These are phyloP conservation scores for Phaffia rhodozyma DNA, from an alignment of 1,284 basidiomycete species.

Conservation along the genomic window DNA sequence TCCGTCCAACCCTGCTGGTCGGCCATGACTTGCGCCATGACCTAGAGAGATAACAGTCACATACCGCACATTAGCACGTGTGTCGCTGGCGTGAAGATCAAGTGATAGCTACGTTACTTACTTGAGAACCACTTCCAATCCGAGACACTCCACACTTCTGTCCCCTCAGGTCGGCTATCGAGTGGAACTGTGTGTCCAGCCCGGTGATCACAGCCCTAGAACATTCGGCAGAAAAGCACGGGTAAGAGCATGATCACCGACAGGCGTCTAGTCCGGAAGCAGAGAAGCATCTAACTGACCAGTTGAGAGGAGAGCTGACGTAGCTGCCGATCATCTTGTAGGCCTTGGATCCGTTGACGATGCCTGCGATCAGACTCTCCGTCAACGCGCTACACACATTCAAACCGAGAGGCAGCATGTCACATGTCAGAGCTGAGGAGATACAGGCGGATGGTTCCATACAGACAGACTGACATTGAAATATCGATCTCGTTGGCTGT, in stretches of 20 bases:
- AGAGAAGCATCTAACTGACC: conserved; percentile 39
- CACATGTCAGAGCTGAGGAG: background rate
- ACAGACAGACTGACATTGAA: conserved; percentile 50
- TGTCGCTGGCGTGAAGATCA: background rate
- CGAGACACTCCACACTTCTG: conserved; percentile 83
- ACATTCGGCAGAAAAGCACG: background rate
- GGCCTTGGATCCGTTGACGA: conserved; percentile 70
- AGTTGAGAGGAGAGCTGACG: conserved; percentile 75
- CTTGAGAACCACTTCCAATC: conserved; percentile 46
- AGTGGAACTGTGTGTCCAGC: conserved; percentile 55
- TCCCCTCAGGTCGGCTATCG: conserved; percentile 62
- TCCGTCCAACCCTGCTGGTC: conserved; percentile 63
- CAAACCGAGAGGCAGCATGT: background rate
- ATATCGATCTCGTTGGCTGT: conserved; percentile 77
- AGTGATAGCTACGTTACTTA: background rate
- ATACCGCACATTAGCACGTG: background rate
- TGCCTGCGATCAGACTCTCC: conserved; percentile 83
- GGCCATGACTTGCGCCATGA: conserved; percentile 92
- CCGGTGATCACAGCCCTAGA: conserved; percentile 85
- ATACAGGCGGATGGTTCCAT: background rate
- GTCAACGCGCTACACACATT: conserved; percentile 61
- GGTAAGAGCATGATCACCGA: background rate
- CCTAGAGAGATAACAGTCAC: conserved; percentile 41
- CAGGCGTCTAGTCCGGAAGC: background rate
- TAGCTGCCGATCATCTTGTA: conserved; percentile 91